Percentiles rank a stretch among this genome's conserved stretches.
These are phyloP conservation scores for Coemansia sp. DNA, from an alignment of 192 early-diverging fungal genomes.

Conservation along the genomic window DNA sequence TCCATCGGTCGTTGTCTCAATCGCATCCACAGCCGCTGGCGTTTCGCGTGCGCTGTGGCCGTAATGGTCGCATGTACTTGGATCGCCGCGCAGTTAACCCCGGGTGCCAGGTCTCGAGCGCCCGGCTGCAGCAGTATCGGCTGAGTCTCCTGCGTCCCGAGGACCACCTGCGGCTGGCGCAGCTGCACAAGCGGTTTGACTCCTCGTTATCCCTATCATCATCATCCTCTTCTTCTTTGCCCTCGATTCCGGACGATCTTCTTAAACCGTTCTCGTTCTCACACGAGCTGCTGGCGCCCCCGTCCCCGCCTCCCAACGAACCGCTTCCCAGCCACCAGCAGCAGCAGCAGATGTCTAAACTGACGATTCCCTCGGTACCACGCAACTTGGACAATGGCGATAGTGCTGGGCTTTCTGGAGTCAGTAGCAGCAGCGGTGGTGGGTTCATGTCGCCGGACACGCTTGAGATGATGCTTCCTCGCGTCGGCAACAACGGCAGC, in stretches of 20 bases:
- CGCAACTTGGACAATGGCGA: not conserved
- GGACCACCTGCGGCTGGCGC: slow-evolving; percentile 27
- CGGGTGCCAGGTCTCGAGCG: not conserved
- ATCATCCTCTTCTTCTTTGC: not conserved
- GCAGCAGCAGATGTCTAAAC: slow-evolving; percentile 2
- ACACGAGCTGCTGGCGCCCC: not conserved
- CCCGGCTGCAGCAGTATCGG: slow-evolving; percentile 26
- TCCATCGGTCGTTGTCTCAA: not conserved
- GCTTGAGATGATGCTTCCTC: slow-evolving; percentile 1
- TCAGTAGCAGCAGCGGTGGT: not conserved
- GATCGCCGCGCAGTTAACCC: slow-evolving; percentile 34
- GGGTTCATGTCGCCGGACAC: not conserved
- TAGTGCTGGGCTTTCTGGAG: too few species aligned
- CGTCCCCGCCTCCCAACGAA: not conserved
- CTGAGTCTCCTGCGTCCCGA: slow-evolving; percentile 33
- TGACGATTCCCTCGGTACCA: not conserved
- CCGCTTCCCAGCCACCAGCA: not conserved
- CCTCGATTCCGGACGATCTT: slow-evolving; percentile 23
- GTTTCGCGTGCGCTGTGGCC: slow-evolving; percentile 42
- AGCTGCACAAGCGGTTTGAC: slow-evolving; percentile 1
- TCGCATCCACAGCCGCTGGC: slow-evolving; percentile 15
- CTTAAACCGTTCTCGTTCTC: slow-evolving; percentile 43
- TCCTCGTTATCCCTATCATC: not conserved
- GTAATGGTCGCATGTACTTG: slow-evolving; percentile 35
- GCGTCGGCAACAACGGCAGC: too few species aligned